phyloP scores from a whole-genome alignment of 2,329 filamentous ascomycete species.

The Monosporascus sp. region DNA sequence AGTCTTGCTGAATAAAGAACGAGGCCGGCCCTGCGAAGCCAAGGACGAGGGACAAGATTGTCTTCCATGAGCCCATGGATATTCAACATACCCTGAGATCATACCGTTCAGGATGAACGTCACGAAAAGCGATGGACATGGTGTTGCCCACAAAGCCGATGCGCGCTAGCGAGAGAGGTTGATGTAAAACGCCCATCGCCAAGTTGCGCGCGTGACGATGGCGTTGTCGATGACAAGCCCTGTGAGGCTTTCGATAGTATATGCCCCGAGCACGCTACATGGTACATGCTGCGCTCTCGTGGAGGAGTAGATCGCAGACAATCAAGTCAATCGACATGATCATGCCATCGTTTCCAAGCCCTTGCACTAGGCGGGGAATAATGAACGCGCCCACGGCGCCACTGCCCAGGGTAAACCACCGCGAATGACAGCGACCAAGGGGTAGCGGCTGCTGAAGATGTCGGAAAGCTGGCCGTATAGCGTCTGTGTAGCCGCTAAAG shows the following conservation, averaged over 20 bases:
- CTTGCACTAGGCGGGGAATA: conserved; percentile 9
- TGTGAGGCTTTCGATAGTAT: conserved; percentile 22
- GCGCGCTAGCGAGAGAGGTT: conserved; percentile 16
- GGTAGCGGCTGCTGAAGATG: too few relatives aligned
- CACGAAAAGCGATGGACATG: conserved; percentile 9
- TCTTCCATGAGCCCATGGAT: conserved; percentile 4
- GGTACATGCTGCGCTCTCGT: conserved; percentile 33
- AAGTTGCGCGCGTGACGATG: conserved; percentile 16
- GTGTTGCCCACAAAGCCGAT: conserved; percentile 10
- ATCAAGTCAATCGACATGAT: conserved; percentile 39
- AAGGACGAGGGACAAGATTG: conserved; percentile 1
- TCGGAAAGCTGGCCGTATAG: too few relatives aligned
- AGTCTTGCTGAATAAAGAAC: background rate
- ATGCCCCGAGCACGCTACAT: conserved; percentile 23
- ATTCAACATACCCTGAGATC: background rate
- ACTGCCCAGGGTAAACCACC: too few relatives aligned
- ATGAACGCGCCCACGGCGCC: too few relatives aligned
- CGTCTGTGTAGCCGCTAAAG: too few relatives aligned
- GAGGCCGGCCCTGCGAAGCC: background rate
- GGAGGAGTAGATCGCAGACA: conserved; percentile 43
- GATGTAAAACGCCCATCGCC: conserved; percentile 35
- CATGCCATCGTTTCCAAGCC: conserved; percentile 23
- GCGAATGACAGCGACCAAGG: too few relatives aligned
- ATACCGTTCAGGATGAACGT: conserved; percentile 9
- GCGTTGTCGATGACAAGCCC: conserved; percentile 21